These are phyloP conservation scores for Psilocybe tampanensis DNA, from an alignment of 768 basidiomycete genomes.

Conservation along the genomic window DNA sequence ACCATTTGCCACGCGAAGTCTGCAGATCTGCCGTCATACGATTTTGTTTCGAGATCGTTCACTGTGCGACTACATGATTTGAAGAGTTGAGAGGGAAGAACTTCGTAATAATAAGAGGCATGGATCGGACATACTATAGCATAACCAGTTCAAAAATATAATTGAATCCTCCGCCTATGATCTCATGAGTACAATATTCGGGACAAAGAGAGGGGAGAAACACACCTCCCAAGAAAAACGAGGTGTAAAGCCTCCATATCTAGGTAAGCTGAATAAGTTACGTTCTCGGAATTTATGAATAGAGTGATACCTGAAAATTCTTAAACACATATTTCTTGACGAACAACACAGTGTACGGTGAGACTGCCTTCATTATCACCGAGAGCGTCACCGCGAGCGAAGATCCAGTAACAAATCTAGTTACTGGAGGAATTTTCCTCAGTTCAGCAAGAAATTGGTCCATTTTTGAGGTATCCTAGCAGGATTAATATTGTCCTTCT, in stretches of 20 bases:
- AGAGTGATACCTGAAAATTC: constrained; percentile 52
- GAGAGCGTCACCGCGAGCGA: constrained; percentile 63
- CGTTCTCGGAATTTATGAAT: background rate
- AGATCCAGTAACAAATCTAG: constrained; percentile 67
- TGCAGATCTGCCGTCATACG: constrained; percentile 61
- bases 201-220: background rate
- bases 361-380: constrained; percentile 53
- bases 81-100: background rate
- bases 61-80: constrained; percentile 55
- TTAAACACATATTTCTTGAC: constrained; percentile 42
- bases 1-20: constrained; percentile 80
- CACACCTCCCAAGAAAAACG: constrained; percentile 65
- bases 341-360: constrained; percentile 58
- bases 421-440: constrained; percentile 83
- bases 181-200: background rate
- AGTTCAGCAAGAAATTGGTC: constrained; percentile 55
- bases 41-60: constrained; percentile 62
- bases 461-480: constrained; percentile 8
- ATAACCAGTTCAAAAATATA: constrained; percentile 62
- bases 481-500: background rate
- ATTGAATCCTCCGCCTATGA: constrained; percentile 47
- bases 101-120: too few relatives aligned
- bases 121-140: constrained; percentile 58
- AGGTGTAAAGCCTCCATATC: constrained; percentile 76
- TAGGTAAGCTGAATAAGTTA: constrained; percentile 24